A percentile compares a stretch with the other conserved stretches of the same genome.
Conservation (phyloP, 176 grass and related monocot species). For the Guadua angustifolia region DNA sequence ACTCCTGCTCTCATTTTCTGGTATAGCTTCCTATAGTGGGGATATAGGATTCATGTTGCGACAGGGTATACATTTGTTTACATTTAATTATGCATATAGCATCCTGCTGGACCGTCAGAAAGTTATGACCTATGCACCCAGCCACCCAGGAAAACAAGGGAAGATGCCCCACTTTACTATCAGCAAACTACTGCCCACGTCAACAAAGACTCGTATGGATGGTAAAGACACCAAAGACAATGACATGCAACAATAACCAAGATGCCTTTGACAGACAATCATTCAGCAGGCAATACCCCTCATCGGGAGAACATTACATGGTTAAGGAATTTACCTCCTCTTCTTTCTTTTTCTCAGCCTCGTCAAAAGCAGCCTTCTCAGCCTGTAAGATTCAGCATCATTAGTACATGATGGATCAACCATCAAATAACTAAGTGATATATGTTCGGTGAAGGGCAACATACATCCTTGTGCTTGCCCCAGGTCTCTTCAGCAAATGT, state of each 20-base stretch:
- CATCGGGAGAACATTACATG: background rate
- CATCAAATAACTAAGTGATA: background rate
- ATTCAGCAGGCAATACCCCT: background rate
- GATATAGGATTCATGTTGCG: background rate
- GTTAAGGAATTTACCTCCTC: constrained; percentile 65
- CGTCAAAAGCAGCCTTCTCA: constrained; percentile 93
- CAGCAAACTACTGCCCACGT: background rate
- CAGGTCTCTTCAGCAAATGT: constrained; percentile 86
- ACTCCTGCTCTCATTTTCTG: background rate
- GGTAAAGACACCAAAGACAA: background rate
- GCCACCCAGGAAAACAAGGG: background rate
- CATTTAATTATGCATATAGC: background rate
- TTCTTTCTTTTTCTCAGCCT: constrained; percentile 89
- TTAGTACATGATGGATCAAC: constrained; percentile 20
- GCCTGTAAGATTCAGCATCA: constrained; percentile 44
- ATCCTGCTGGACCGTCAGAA: background rate
- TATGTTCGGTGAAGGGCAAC: constrained; percentile 3
- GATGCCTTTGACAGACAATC: background rate
- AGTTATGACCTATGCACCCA: background rate
- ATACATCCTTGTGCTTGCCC: constrained; percentile 80
- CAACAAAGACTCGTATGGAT: background rate
- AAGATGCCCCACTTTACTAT: background rate
- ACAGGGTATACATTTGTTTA: background rate
- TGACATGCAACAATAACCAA: background rate
- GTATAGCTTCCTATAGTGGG: background rate